These are phyloP conservation scores for Bodo saltans DNA, from an alignment of 78 protist species.

Conservation along the genomic window DNA sequence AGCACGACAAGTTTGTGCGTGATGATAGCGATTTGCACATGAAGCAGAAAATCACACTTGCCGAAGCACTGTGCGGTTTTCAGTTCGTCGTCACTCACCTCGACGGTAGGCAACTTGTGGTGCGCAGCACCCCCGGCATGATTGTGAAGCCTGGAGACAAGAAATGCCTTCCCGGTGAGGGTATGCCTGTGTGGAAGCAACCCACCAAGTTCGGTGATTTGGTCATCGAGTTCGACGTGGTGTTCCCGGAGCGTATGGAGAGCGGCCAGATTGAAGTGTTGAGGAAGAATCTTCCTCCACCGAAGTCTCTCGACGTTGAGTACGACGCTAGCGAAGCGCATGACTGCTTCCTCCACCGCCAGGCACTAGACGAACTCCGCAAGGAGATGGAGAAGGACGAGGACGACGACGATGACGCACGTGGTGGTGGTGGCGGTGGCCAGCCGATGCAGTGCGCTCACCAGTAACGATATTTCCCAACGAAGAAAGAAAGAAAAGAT, in stretches of 20 bases:
- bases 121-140: slow-evolving; percentile 52
- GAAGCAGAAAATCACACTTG: slow-evolving; percentile 33
- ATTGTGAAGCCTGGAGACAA: slow-evolving; percentile 62
- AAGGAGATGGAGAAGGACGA: neutral
- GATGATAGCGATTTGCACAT: slow-evolving; percentile 80
- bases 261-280: neutral
- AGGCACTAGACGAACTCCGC: neutral
- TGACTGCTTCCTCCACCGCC: neutral
- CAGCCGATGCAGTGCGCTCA: neutral
- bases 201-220: slow-evolving; percentile 74
- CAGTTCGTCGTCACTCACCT: slow-evolving; percentile 68
- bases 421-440: neutral
- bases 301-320: neutral
- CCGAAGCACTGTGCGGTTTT: slow-evolving; percentile 86
- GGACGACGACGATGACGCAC: neutral
- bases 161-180: slow-evolving; percentile 75
- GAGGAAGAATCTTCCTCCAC: neutral
- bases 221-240: slow-evolving; percentile 58
- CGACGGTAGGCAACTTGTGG: slow-evolving; percentile 75
- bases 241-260: slow-evolving; percentile 58
- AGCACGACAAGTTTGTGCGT: slow-evolving; percentile 76
- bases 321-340: neutral
- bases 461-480: no score
- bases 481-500: no score
- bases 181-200: slow-evolving; percentile 84